These are phyloP conservation scores for Lentinula novae-zelandiae DNA, from an alignment of 1,284 basidiomycete species.

Conservation along the genomic window DNA sequence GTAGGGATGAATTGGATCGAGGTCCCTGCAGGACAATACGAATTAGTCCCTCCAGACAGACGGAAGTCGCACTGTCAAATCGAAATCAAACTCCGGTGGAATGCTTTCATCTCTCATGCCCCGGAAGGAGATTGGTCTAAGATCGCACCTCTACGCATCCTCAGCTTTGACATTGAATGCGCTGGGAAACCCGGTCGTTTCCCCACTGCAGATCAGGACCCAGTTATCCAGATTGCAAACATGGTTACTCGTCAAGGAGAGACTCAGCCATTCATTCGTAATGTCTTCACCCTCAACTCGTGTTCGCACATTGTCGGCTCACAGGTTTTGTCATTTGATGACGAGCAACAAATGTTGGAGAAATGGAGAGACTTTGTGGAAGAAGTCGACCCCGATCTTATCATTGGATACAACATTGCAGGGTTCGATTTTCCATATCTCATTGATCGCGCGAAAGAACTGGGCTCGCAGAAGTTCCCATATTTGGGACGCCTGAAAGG, in stretches of 20 bases:
- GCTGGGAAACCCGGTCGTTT: slow-evolving; percentile 95
- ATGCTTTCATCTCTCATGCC: slow-evolving; percentile 81
- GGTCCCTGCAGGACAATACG: slow-evolving; percentile 78
- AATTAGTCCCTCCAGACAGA: slow-evolving; percentile 47
- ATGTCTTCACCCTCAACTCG: slow-evolving; percentile 92
- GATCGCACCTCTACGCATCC: slow-evolving; percentile 85
- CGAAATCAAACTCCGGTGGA: slow-evolving; percentile 78
- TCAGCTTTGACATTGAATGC: slow-evolving; percentile 98
- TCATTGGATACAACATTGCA: slow-evolving; percentile 92
- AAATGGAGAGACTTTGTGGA: slow-evolving; percentile 85
- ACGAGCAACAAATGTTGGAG: slow-evolving; percentile 71
- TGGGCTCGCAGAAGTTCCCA: slow-evolving; percentile 73
- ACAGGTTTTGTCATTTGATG: slow-evolving; percentile 83
- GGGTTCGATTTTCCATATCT: slow-evolving; percentile 95
- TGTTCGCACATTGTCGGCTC: slow-evolving; percentile 94
- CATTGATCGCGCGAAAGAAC: slow-evolving; percentile 80
- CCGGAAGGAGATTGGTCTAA: slow-evolving; percentile 90
- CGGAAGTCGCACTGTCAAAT: slow-evolving; percentile 84
- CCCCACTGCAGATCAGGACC: slow-evolving; percentile 84
- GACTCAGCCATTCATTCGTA: slow-evolving; percentile 86
- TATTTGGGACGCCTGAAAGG: slow-evolving; percentile 78
- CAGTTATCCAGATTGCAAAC: slow-evolving; percentile 95
- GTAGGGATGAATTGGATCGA: slow-evolving; percentile 99
- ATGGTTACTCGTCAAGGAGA: slow-evolving; percentile 98
- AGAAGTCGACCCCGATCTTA: slow-evolving; percentile 86